These are phyloP conservation scores for Alternaria gaisen DNA, from an alignment of 2,329 filamentous ascomycete genomes.

Conservation along the genomic window DNA sequence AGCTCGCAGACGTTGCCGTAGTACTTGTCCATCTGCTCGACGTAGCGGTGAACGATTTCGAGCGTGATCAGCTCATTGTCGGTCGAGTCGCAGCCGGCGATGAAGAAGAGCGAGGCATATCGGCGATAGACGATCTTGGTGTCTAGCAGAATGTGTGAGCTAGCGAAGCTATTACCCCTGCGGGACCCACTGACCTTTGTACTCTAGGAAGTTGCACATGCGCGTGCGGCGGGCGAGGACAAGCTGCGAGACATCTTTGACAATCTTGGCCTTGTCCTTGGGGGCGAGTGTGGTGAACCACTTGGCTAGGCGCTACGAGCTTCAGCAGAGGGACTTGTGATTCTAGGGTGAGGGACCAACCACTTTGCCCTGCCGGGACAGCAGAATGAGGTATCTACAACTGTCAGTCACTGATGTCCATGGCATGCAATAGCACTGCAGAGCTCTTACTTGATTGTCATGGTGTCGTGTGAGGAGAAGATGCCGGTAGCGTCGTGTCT, in stretches of 20 bases:
- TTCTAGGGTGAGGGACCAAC: conserved; percentile 66
- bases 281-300: conserved; percentile 99
- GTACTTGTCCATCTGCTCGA: conserved; percentile 99
- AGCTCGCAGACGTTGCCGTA: conserved; percentile 99
- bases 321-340: conserved; percentile 40
- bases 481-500: conserved; percentile 17
- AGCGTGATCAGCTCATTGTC: conserved; percentile 99
- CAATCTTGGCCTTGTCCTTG: conserved; percentile 99
- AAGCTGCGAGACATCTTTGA: conserved; percentile 98
- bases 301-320: conserved; percentile 87
- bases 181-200: conserved; percentile 76
- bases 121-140: conserved; percentile 98
- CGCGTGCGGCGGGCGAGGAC: conserved; percentile 94
- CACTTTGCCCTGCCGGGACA: conserved; percentile 99
- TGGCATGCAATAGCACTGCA: not conserved
- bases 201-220: conserved; percentile 99
- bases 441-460: conserved; percentile 65
- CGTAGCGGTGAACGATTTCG: conserved; percentile 98
- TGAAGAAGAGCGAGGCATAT: conserved; percentile 99
- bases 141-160: conserved; percentile 65
- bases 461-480: conserved; percentile 40
- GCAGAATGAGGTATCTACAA: conserved; percentile 90
- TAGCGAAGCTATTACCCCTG: conserved; percentile 25
- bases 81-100: conserved; percentile 93
- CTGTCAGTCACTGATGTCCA: conserved; percentile 10